Conservation (phyloP, 2,329 filamentous ascomycete genomes). For the Daldinia sp. region DNA sequence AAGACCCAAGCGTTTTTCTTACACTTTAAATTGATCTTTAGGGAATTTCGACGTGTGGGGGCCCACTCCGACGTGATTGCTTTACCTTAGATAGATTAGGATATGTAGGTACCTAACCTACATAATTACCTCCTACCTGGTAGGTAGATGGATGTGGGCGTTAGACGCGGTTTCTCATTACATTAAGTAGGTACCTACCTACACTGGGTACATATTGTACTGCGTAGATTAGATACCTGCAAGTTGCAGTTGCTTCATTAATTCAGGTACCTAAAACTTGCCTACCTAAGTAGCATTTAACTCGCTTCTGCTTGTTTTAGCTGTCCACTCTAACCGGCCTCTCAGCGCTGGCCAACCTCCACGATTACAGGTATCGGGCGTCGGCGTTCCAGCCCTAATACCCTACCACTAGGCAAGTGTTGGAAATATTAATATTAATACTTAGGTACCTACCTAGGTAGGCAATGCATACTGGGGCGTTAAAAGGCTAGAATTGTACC, state of each 20-base stretch:
- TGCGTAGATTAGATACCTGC: conserved; percentile 18
- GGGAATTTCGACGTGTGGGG: conserved; percentile 15
- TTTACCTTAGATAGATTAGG: conserved; percentile 1
- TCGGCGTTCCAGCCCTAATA: background rate
- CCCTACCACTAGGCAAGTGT: background rate
- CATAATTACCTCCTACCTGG: background rate
- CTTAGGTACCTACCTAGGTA: no score
- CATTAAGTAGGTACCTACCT: no score
- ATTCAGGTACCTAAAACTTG: conserved; percentile 13
- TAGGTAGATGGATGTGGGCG: background rate
- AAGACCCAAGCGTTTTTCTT: conserved; percentile 13
- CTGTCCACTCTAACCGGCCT: background rate
- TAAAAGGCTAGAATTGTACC: no score
- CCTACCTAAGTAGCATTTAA: no score
- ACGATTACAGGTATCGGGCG: conserved; percentile 7
- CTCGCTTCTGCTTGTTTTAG: conserved; percentile 35
- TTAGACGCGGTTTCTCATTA: conserved; percentile 30
- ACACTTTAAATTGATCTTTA: conserved; percentile 10
- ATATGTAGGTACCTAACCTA: background rate
- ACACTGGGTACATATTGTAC: no score
- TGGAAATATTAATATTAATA: background rate
- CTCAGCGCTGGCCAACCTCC: conserved; percentile 17
- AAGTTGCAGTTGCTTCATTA: conserved; percentile 32
- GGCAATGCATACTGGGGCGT: no score
- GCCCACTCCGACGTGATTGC: conserved; percentile 24